Evolutionary conservation across 2,329 filamentous ascomycete genomes (phyloP).

Genomic region (Ophiognomonia clavigignenti-juglandacearum): DNA sequence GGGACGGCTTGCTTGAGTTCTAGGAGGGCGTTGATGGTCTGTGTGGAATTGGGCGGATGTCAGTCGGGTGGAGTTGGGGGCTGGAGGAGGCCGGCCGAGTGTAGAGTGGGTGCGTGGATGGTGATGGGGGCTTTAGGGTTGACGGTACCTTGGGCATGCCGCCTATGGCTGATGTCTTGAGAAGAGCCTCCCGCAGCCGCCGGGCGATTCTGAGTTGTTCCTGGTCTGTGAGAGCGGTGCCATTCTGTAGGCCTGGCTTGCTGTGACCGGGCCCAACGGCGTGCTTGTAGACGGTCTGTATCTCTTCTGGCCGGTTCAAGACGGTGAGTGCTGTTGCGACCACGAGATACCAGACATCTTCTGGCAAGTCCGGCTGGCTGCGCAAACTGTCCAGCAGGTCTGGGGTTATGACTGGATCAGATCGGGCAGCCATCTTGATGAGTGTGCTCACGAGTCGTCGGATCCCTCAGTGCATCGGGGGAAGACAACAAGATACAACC

Average conservation of each 20-base stretch:
- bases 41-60: conserved; percentile 17
- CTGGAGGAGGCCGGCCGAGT: no score
- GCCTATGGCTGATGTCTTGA: conserved; percentile 42
- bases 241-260: conserved; percentile 13
- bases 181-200: conserved; percentile 43
- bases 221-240: conserved; percentile 15
- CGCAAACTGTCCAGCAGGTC: conserved; percentile 36
- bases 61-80: no score
- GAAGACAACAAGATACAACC: no score
- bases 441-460: no score
- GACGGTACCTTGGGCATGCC: conserved; percentile 43
- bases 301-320: conserved; percentile 45
- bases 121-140: neutral
- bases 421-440: conserved; percentile 11
- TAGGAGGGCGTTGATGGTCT: conserved; percentile 43
- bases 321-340: conserved; percentile 39
- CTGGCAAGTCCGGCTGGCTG: conserved; percentile 35
- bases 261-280: conserved; percentile 30
- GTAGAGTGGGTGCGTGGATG: conserved; percentile 2
- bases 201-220: conserved; percentile 39
- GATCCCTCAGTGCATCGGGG: no score
- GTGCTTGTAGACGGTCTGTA: conserved; percentile 39
- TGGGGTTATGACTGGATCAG: conserved; percentile 33
- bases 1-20: conserved; percentile 40
- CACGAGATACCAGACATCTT: conserved; percentile 44